Base-by-base conservation (phyloP, 1,139 yeast genomes). In the Scheffersomyces cryptocercus region DNA sequence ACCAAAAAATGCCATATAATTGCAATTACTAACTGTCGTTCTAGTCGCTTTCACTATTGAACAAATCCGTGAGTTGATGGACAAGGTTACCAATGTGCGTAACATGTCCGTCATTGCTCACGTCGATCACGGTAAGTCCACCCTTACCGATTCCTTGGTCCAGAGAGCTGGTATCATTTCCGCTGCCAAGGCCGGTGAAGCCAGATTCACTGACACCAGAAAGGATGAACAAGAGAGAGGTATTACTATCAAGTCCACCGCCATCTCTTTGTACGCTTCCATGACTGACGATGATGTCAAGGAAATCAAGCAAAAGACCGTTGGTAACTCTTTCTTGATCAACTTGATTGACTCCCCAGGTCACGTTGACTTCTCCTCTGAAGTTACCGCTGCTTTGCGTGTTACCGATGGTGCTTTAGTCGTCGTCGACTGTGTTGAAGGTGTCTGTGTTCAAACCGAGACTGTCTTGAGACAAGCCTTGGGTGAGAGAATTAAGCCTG, bases 41-140 rank as follows among this genome's bases (percentile, higher is more conserved):
- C 6, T 64, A 81, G 87, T 82, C 77, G 84, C 84, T 73, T 82
- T 82, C 80, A 82, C 86, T 71, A 81, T 82, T 74, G 87, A 86
- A 79, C 97, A 91, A 82, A 91, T 91, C 88, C 95, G 98, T 82
- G 91, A 79, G 68, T 85, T 91, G 79, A 91, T 91, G 98, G 98
- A 93, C 95, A 88, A 85, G 81, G 97, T 90, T 82, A 86, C 97
- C 78, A 91, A 93, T 74, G 97, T 93, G 72, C 97, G 99, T 84
- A 93, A 93, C 95, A 93, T 93, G 96, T 93, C 98, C 78, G 99
- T 93, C 79, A 93, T 93, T 85, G 99, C 99, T 73, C 99, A 93
- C 88, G 98, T 93, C 87, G 99, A 93, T 85, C 99, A 93, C 85
- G 99, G 99, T 82, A 93, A 93, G 79, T 90, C 98, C 61, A 93